A percentile compares a stretch with the other conserved stretches of the same genome.
Evolutionary conservation across 202 grass and related monocot genomes (phyloP).

Genomic region (Dendrocalamus latiflorus): DNA sequence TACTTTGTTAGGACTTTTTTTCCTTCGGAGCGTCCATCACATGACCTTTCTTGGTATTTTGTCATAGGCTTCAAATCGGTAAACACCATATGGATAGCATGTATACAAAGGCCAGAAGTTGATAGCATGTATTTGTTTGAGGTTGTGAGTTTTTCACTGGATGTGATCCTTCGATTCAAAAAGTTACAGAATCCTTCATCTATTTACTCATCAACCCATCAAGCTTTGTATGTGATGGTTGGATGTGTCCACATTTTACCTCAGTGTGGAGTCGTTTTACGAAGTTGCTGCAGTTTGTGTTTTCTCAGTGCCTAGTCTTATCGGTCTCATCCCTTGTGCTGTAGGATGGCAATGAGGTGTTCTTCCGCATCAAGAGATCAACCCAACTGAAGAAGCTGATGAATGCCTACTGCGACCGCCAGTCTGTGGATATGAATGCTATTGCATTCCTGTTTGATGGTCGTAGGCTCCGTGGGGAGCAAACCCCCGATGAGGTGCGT

Average conservation of each 20-base stretch:
- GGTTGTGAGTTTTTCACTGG: neutral
- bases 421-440: slow-evolving; percentile 72
- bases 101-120: neutral
- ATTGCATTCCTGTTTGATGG: slow-evolving; percentile 89
- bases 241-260: neutral
- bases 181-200: neutral
- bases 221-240: neutral
- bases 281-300: neutral
- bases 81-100: no score
- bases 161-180: neutral
- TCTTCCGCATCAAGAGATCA: slow-evolving; percentile 75
- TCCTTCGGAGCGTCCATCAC: no score
- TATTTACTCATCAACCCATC: neutral
- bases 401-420: slow-evolving; percentile 84
- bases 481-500: slow-evolving; percentile 69
- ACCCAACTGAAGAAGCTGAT: slow-evolving; percentile 89
- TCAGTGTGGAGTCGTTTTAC: neutral
- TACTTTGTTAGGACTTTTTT: no score
- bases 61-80: no score
- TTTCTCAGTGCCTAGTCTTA: neutral
- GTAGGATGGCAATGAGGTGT: slow-evolving; percentile 63
- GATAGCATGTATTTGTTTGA: neutral
- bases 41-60: no score
- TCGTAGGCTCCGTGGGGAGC: slow-evolving; percentile 71
- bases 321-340: neutral